phyloP scores from a whole-genome alignment of 768 basidiomycete species.

The Mycena capillaripes region DNA sequence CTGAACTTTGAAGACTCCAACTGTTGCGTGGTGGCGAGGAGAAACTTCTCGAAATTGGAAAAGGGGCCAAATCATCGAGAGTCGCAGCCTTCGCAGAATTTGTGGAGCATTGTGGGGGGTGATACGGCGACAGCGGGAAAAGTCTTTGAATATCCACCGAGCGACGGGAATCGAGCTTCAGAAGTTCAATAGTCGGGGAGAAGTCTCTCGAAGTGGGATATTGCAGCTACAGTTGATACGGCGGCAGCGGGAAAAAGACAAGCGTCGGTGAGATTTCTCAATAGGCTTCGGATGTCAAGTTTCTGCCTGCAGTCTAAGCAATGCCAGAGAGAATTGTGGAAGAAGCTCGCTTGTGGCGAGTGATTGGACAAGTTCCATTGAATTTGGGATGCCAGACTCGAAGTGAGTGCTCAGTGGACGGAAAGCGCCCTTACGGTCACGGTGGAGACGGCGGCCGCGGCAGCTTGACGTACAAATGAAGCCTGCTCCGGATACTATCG shows the following conservation, averaged over 20 bases:
- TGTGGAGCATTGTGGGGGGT: not conserved
- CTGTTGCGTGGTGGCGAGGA: no score
- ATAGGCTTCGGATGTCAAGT: not conserved
- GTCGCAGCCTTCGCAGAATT: no score
- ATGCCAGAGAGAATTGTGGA: not conserved
- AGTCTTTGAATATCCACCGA: no score
- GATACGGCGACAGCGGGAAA: conserved; percentile 21
- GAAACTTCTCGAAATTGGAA: no score
- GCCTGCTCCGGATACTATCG: not conserved
- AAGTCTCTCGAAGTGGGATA: not conserved
- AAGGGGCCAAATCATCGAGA: no score
- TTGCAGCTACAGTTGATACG: not conserved
- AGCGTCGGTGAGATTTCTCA: not conserved
- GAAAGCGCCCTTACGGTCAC: not conserved
- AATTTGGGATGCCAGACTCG: not conserved
- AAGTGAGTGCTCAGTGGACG: not conserved
- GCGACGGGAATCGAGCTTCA: no score
- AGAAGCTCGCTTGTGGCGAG: not conserved
- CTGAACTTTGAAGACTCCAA: no score
- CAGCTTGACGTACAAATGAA: not conserved
- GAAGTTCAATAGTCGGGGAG: not conserved
- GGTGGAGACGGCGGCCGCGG: no score
- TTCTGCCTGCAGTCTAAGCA: not conserved
- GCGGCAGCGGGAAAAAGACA: not conserved
- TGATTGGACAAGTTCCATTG: not conserved